Evolutionary conservation across 1,284 basidiomycete species (phyloP), one percentile per base, ranked within the genome.

Genomic region (Heterobasidion annosum): DNA sequence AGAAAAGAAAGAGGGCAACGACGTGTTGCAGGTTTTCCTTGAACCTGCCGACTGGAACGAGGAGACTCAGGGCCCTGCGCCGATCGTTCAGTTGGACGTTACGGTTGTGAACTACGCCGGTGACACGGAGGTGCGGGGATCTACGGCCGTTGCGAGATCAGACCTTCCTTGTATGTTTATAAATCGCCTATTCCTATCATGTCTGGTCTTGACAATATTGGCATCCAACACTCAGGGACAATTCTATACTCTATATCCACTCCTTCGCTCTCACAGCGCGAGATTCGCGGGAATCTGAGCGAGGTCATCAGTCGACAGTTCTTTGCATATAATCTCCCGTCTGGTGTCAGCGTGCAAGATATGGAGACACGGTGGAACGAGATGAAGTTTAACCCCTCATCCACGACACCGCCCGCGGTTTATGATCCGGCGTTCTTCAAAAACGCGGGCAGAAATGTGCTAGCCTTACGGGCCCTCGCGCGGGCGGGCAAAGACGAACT

Each of bases 21-120:
- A 70, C 18, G 64, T 71, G 32, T 70, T 92, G 61, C 73, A 78
- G 13, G 72, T 88, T 2, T 91, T 80, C 73, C 78, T 90, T 8
- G 77, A 88, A 63, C 89, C 87, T 8, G 68, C 67, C 2, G 70
- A 78, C 9, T 80, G 76, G 74, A 66, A 70, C 34, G 69, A 68
- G 7, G 61, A 64, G 6, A 61, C 60, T 1, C 65, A 65, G 50
- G 64, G 66, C 52, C 13, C 63, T 51, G 57, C 55, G 48, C 78
- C 73, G 0, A 68, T 77, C 37, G 68, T 72, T 6, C 73, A 77
- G 53, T 62, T 83, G 15, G 63, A 70, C 18, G 60, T 83, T 15
- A 61, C 55, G 1, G 58, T 71, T 40, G 59, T 58, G 18, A 74
- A 69, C 60, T 67, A 62, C 53, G 55, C 76, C 25, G 64, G 70